phyloP scores from a whole-genome alignment of 768 basidiomycete genomes.

The Grammothele lineata region DNA sequence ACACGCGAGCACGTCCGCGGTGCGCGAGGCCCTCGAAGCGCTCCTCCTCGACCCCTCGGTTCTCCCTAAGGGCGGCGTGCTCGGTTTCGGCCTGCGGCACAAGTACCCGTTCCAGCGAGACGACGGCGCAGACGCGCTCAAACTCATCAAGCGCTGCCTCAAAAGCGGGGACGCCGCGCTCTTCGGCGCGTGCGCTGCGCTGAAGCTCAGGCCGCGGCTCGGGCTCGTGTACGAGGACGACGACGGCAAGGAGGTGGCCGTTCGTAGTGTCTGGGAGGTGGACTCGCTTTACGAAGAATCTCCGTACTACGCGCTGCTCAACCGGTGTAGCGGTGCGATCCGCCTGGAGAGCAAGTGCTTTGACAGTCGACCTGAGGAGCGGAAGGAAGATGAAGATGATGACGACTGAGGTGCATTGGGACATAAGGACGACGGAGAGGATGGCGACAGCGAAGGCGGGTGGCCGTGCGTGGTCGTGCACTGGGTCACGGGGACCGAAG shows the following conservation, averaged over 20 bases:
- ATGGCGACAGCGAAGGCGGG: not conserved
- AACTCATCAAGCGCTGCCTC: not conserved
- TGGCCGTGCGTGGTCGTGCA: not conserved
- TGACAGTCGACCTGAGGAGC: not conserved
- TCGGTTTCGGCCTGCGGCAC: constrained; percentile 38
- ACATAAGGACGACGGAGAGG: not conserved
- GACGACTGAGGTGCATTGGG: not conserved
- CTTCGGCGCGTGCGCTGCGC: not conserved
- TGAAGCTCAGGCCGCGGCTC: not conserved
- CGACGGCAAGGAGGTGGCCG: not conserved
- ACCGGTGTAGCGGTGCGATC: too few species aligned
- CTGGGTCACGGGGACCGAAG: not conserved
- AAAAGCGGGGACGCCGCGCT: not conserved
- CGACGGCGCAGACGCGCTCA: not conserved
- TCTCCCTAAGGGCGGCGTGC: constrained; percentile 35
- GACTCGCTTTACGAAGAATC: not conserved
- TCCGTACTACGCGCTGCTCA: not conserved
- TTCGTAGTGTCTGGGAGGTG: not conserved
- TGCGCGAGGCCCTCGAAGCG: constrained; percentile 16
- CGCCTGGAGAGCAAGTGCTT: too few species aligned
- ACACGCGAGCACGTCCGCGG: not conserved
- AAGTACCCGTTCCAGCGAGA: constrained; percentile 26
- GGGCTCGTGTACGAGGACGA: not conserved
- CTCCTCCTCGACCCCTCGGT: constrained; percentile 32
- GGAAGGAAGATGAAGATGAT: not conserved